Evolutionary conservation across 495 filamentous ascomycete species (phyloP), one percentile per base, ranked within the genome.

Genomic region (Lasiosphaeria ovina): DNA sequence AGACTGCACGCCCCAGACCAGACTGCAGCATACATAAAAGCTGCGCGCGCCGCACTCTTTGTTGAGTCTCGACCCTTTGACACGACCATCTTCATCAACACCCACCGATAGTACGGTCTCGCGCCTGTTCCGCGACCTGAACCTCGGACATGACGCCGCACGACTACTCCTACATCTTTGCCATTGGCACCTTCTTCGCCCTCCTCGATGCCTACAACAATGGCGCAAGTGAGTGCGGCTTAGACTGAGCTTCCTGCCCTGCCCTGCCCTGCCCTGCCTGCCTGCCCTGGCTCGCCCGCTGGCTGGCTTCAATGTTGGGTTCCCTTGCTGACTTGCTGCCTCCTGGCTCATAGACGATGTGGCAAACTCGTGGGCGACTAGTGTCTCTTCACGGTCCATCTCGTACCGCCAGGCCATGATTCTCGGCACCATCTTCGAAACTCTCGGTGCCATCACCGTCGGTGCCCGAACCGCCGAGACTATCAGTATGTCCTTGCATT

Each of bases 321-420:
- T 17, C 40, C 24, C 10, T 32, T n/a, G 3, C 52, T 55, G 34
- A 55, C 52, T 24, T 3, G 36, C 0, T 8, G 10, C 36, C 52
- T 24, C n/a, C 3, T 7, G 16, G 9, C 34, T 14, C 11, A n/a
- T 38, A 74, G 76, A 91, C 74, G 88, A 92, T 87, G 89, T 91
- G 38, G 89, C 89, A 52, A 92, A 92, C 74, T 79, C 87, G 24
- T 90, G 83, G 79, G 87, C 87, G 1, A 89, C 87, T 63, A 85
- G 79, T 60, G 87, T 89, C 47, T 86, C 85, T 34, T 89, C 87
- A 3, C 76, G 86, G 10, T 89, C 87, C 54, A 72, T 89, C 64
- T 80, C 85, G 11, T 81, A 86, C 64, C 57, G 77, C 40, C 85
- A 88, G 76, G 87, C 87, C 54, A 89, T 89, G 87, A 56, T 85